Evolutionary conservation across 306 rosid species (phyloP).

Genomic region (Glycine soja): DNA sequence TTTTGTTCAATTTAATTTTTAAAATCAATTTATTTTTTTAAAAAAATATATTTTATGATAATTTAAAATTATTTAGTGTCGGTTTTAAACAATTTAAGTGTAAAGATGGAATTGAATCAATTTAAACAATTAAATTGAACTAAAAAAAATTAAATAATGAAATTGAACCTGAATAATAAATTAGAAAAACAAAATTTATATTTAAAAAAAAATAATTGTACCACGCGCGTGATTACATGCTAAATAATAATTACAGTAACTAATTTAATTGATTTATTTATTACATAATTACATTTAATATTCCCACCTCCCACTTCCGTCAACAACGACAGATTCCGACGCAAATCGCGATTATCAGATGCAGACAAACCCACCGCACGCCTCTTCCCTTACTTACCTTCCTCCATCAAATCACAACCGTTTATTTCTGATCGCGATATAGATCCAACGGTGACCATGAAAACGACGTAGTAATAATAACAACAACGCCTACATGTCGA

Average conservation of each 20-base stretch:
- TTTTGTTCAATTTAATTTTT: too few relatives aligned
- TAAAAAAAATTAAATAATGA: too few relatives aligned
- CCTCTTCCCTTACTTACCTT: background rate
- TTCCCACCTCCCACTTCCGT: background rate
- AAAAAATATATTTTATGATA: too few relatives aligned
- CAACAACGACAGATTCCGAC: background rate
- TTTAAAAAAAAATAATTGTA: too few relatives aligned
- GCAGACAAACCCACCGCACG: conserved; percentile 35
- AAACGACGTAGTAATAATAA: background rate
- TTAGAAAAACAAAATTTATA: too few relatives aligned
- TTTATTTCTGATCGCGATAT: background rate
- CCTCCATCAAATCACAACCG: conserved; percentile 23
- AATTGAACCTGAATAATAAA: too few relatives aligned
- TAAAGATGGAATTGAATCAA: too few relatives aligned
- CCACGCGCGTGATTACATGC: background rate
- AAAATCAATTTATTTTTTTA: too few relatives aligned
- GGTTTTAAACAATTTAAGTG: too few relatives aligned
- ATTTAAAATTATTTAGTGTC: too few relatives aligned
- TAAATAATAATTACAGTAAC: background rate
- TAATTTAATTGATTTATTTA: background rate
- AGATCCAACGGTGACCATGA: background rate
- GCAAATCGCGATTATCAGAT: conserved; percentile 5
- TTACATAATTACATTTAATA: background rate
- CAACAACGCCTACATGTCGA: background rate
- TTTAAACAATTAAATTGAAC: too few relatives aligned